These are phyloP conservation scores for Sparassis latifolia DNA, from an alignment of 1,284 basidiomycete genomes.

Conservation along the genomic window DNA sequence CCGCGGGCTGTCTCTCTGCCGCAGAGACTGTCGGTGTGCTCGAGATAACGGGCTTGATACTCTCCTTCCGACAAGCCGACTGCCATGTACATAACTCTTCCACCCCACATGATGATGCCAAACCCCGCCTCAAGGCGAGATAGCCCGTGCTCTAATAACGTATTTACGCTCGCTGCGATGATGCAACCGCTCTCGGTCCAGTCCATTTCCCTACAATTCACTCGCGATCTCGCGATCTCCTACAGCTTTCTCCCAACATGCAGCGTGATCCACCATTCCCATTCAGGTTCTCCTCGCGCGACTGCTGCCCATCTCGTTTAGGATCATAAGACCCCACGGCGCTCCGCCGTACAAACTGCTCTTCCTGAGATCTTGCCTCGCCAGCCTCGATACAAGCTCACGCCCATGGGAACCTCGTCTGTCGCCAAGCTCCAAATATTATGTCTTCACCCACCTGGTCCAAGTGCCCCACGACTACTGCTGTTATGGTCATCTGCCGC, in stretches of 20 bases:
- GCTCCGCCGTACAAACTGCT: slow-evolving; percentile 17
- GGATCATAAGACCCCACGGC: slow-evolving; percentile 20
- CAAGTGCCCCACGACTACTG: too few species aligned
- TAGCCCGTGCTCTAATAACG: slow-evolving; percentile 2
- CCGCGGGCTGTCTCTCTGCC: too few species aligned
- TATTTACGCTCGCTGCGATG: slow-evolving; percentile 9
- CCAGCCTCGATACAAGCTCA: slow-evolving; percentile 5
- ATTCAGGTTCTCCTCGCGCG: slow-evolving; percentile 6
- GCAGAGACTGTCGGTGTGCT: too few species aligned
- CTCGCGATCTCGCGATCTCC: neutral
- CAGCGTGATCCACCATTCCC: slow-evolving; percentile 17
- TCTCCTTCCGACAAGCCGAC: too few species aligned
- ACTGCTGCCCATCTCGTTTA: slow-evolving; percentile 10
- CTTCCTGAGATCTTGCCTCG: neutral
- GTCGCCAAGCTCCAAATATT: too few species aligned
- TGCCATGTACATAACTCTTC: neutral
- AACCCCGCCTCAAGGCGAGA: neutral
- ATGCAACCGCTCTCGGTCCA: slow-evolving; percentile 13
- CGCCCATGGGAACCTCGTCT: slow-evolving; percentile 15
- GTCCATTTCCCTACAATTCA: neutral
- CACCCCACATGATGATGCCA: neutral
- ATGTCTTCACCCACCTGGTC: too few species aligned
- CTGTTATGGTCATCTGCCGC: too few species aligned
- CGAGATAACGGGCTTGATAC: too few species aligned
- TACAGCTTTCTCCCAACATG: slow-evolving; percentile 17